These are phyloP conservation scores for Lojkania enalia DNA, from an alignment of 2,329 filamentous ascomycete genomes.

Conservation along the genomic window DNA sequence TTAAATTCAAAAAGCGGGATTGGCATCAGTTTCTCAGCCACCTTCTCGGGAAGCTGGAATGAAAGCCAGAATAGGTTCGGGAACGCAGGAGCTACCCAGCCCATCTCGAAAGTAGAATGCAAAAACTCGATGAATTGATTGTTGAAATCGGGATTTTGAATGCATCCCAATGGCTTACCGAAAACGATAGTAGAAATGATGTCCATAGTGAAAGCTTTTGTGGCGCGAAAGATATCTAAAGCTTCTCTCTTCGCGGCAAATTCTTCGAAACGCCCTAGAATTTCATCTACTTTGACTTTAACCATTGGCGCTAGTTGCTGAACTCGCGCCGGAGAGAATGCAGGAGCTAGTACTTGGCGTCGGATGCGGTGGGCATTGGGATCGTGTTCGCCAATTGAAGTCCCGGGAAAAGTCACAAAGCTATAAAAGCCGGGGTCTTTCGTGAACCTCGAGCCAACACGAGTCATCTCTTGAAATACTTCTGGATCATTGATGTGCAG, in stretches of 20 bases:
- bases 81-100: no score
- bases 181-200: conserved; percentile 15
- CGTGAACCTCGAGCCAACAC: conserved; percentile 12
- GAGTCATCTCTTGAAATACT: conserved; percentile 17
- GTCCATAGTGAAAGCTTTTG: conserved; percentile 19
- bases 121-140: conserved; percentile 16
- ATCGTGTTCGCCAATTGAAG: conserved; percentile 14
- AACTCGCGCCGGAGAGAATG: conserved; percentile 16
- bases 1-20: no score
- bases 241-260: conserved; percentile 4
- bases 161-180: conserved; percentile 10
- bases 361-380: conserved; percentile 12
- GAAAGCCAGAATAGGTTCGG: no score
- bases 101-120: no score
- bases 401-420: conserved; percentile 12
- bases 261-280: conserved; percentile 8
- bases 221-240: conserved; percentile 9
- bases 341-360: conserved; percentile 15
- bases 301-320: conserved; percentile 11
- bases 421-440: conserved; percentile 21
- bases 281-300: conserved; percentile 12
- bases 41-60: no score
- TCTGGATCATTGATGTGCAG: conserved; percentile 28
- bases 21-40: no score
- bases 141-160: conserved; percentile 10